These are phyloP conservation scores for Phytophthora pseudosyringae DNA, from an alignment of 352 stramenopile genomes.

Conservation along the genomic window DNA sequence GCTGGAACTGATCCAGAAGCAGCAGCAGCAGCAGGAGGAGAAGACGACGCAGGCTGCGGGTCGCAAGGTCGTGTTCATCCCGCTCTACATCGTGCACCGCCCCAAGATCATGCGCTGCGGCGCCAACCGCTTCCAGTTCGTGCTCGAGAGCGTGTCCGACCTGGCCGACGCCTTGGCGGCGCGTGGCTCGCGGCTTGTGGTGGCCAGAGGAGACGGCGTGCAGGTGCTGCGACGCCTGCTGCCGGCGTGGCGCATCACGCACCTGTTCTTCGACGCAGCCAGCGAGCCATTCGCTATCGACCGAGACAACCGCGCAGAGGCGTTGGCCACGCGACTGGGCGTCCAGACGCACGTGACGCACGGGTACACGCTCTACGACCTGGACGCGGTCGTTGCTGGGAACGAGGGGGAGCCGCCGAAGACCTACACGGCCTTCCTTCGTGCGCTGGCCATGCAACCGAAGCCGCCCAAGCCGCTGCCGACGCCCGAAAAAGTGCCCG, in stretches of 20 bases:
- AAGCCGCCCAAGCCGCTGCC: slow-evolving; percentile 55
- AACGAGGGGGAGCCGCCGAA: slow-evolving; percentile 66
- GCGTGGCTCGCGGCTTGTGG: slow-evolving; percentile 68
- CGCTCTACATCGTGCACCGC: slow-evolving; percentile 91
- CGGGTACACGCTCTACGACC: slow-evolving; percentile 77
- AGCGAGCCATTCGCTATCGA: slow-evolving; percentile 91
- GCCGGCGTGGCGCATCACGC: slow-evolving; percentile 87
- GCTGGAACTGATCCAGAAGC: slow-evolving; percentile 44
- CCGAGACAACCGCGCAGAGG: slow-evolving; percentile 75
- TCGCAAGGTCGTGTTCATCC: slow-evolving; percentile 60
- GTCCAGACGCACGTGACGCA: slow-evolving; percentile 80
- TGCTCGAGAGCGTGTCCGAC: slow-evolving; percentile 93
- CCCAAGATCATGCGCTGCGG: slow-evolving; percentile 87
- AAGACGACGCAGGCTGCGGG: slow-evolving; percentile 4
- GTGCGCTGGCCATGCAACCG: slow-evolving; percentile 57
- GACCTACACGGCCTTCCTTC: slow-evolving; percentile 80
- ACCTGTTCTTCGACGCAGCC: slow-evolving; percentile 93
- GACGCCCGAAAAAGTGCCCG: slow-evolving; percentile 51
- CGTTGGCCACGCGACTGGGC: slow-evolving; percentile 49
- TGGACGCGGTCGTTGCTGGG: slow-evolving; percentile 64
- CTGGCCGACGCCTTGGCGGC: slow-evolving; percentile 73
- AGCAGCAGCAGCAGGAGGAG: slow-evolving; percentile 23
- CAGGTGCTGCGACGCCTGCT: slow-evolving; percentile 86
- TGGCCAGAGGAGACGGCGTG: slow-evolving; percentile 77
- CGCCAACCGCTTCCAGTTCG: slow-evolving; percentile 90